These are phyloP conservation scores for Mycosphaerelloides madeirae DNA, from an alignment of 2,329 filamentous ascomycete genomes.

Conservation along the genomic window DNA sequence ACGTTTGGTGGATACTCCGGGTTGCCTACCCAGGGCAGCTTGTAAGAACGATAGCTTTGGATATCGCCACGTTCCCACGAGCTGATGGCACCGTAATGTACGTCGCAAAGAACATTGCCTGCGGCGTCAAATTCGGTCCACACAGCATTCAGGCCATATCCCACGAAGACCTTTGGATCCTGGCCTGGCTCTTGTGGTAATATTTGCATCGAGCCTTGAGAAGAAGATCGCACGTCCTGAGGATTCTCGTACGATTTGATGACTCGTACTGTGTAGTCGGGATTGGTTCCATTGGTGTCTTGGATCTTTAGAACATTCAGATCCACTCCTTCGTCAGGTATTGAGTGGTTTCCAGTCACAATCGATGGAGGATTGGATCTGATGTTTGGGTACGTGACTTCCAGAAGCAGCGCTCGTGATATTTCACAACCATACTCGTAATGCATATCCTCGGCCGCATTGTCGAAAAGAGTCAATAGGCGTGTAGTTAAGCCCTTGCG, in stretches of 20 bases:
- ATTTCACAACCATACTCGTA: slow-evolving; percentile 27
- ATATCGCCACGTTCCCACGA: slow-evolving; percentile 36
- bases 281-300: slow-evolving; percentile 25
- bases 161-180: slow-evolving; percentile 47
- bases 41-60: slow-evolving; percentile 51
- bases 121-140: slow-evolving; percentile 39
- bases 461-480: slow-evolving; percentile 50
- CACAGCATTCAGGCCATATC: slow-evolving; percentile 46
- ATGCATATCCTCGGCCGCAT: slow-evolving; percentile 43
- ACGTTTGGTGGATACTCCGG: slow-evolving; percentile 30
- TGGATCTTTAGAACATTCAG: slow-evolving; percentile 29
- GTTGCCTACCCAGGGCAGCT: slow-evolving; percentile 45
- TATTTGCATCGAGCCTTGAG: slow-evolving; percentile 50
- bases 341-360: background rate
- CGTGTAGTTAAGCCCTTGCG: slow-evolving; percentile 34
- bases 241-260: slow-evolving; percentile 28
- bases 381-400: slow-evolving; percentile 27
- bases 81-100: slow-evolving; percentile 38
- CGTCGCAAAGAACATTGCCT: slow-evolving; percentile 49
- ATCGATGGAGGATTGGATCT: background rate
- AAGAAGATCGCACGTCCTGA: slow-evolving; percentile 36
- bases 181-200: slow-evolving; percentile 43
- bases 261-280: slow-evolving; percentile 28
- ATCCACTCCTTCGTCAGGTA: slow-evolving; percentile 4
- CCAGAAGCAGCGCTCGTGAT: slow-evolving; percentile 31